phyloP scores from a whole-genome alignment of 2,329 filamentous ascomycete genomes.

The Aureobasidium melanogenum region DNA sequence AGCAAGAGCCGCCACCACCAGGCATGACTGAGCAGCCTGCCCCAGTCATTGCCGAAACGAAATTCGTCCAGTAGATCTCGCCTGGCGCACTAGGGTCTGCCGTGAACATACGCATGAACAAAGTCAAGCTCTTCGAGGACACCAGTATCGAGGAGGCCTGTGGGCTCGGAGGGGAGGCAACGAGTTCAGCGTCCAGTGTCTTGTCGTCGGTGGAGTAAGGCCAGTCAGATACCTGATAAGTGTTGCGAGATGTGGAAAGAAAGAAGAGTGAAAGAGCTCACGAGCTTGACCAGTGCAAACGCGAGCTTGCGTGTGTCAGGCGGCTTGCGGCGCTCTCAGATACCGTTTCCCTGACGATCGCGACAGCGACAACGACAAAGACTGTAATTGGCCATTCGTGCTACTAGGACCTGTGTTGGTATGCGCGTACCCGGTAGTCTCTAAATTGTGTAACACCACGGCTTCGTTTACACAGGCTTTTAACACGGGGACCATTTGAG shows the following conservation, averaged over 20 bases:
- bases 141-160: neutral
- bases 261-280: neutral
- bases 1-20: neutral
- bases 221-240: neutral
- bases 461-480: too few species aligned
- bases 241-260: neutral
- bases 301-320: neutral
- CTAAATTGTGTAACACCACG: neutral
- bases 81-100: neutral
- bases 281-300: neutral
- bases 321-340: too few species aligned
- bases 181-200: neutral
- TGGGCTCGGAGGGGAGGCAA: neutral
- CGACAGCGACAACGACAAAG: neutral
- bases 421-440: neutral
- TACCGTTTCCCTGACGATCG: neutral
- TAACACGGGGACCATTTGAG: too few species aligned
- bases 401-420: neutral
- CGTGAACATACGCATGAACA: neutral
- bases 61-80: neutral
- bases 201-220: neutral
- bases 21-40: neutral
- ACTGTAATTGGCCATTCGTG: neutral
- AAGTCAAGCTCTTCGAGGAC: neutral
- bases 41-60: neutral